These are phyloP conservation scores for Diospyros lotus DNA, from an alignment of 148 eudicot species.

Conservation along the genomic window DNA sequence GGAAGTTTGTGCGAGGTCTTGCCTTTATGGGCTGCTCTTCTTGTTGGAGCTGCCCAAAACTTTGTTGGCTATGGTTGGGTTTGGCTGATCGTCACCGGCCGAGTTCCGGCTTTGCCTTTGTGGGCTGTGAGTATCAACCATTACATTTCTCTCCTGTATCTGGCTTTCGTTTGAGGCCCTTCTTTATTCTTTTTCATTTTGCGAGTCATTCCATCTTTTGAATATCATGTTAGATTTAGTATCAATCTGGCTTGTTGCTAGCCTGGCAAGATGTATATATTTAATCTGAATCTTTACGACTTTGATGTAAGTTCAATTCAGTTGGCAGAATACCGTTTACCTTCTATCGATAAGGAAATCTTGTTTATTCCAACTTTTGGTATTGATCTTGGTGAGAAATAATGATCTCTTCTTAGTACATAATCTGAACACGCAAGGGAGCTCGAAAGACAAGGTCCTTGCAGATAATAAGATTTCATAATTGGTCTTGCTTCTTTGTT, in stretches of 20 bases:
- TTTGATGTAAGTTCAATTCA: background rate
- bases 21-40: slow-evolving; percentile 83
- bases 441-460: no score
- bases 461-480: background rate
- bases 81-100: slow-evolving; percentile 71
- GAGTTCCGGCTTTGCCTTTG: slow-evolving; percentile 69
- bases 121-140: slow-evolving; percentile 71
- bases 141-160: background rate
- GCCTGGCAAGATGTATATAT: background rate
- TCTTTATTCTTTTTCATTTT: background rate
- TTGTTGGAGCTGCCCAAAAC: slow-evolving; percentile 89
- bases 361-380: background rate
- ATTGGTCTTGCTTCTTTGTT: background rate
- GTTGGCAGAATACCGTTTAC: background rate
- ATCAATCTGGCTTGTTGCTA: background rate
- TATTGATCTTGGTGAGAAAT: background rate
- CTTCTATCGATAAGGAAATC: background rate
- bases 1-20: slow-evolving; percentile 75
- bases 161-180: background rate
- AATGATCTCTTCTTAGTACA: no score
- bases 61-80: slow-evolving; percentile 90
- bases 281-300: background rate
- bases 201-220: no score
- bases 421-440: no score
- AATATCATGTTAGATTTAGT: background rate